Conservation (phyloP, 768 basidiomycete species). For the Candolleomyces eurysporus region DNA sequence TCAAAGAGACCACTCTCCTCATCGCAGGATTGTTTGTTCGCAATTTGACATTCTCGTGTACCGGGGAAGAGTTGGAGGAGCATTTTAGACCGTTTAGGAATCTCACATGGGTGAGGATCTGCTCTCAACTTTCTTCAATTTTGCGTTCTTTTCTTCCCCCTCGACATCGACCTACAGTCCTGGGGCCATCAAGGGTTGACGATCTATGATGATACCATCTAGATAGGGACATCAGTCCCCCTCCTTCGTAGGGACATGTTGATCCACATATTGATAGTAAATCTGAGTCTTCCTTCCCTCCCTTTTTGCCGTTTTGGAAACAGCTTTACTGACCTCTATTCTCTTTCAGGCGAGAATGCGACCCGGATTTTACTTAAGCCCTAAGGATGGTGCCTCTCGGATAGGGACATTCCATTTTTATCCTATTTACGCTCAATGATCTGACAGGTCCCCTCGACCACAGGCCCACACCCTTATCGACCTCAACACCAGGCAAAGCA, state of each 20-base stretch:
- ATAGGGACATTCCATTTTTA: constrained; percentile 47
- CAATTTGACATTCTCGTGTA: constrained; percentile 89
- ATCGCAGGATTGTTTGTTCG: constrained; percentile 88
- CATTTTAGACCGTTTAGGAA: constrained; percentile 70
- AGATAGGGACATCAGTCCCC: constrained; percentile 59
- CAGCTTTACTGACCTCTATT: not conserved
- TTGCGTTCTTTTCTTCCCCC: not conserved
- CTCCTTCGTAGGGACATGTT: constrained; percentile 22
- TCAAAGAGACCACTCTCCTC: constrained; percentile 56
- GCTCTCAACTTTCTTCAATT: constrained; percentile 2
- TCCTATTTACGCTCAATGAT: not conserved
- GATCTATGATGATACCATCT: constrained; percentile 40
- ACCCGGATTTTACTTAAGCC: not conserved
- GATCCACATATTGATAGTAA: constrained; percentile 57
- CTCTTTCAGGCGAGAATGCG: constrained; percentile 36
- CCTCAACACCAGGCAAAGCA: constrained; percentile 40
- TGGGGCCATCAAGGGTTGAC: not conserved
- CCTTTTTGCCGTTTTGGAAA: too few relatives aligned
- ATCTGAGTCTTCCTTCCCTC: constrained; percentile 25
- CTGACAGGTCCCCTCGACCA: constrained; percentile 12
- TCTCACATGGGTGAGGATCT: constrained; percentile 66
- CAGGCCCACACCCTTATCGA: constrained; percentile 55
- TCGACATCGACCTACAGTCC: too few relatives aligned
- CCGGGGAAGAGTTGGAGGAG: constrained; percentile 62
- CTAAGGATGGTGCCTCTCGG: constrained; percentile 41